Base-by-base conservation (phyloP, 352 stramenopile genomes). In the Globisporangium acanthophoron region DNA sequence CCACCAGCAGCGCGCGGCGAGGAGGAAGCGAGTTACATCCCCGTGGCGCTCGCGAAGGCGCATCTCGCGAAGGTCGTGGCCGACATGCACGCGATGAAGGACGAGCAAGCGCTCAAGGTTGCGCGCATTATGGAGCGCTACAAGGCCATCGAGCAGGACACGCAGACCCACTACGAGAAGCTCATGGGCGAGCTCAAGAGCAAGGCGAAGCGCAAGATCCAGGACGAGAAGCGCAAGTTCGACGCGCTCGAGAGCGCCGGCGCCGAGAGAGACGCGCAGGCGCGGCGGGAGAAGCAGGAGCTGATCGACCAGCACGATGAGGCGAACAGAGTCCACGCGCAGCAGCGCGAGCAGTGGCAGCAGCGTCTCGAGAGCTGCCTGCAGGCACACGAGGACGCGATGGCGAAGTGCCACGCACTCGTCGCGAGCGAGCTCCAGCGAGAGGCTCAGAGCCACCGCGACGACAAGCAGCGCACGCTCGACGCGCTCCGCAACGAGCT, bases 11-110 rank as follows among this genome's bases (percentile, higher is more conserved):
- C 6, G 47, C 54, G 16, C 63, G 40, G 1, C 58, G 71, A 69
- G 8, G 75, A 88, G 39, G 74, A 84, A 61, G 59, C 65, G 13
- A 65, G 40, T 52, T 94, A 92, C 59, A 92, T 94, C 39, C 84
- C 84, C 4, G 84, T 91, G 47, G 63, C 75, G 1, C 64, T 94
- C 0, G 85, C 85, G 12, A 70, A 71, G 15, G 53, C 64, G 5
- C 80, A 93, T 49, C 49, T 94, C 5, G 60, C 66, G 7, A 76
- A 76, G n/a, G 85, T 91, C 4, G 85, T 94, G 27, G 54, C 73
- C 5, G 85, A 92, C 43, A 92, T 94, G 80, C 81, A 87, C 62
- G 47, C 62, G 43, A 85, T 92, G 71, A 89, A 94, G 62, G 67
- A 76, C 29, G 71, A 89, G 12, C 82, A 92, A 35, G 59, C 75